phyloP scores from a whole-genome alignment of 2,329 filamentous ascomycete species.

The Trichoderma hamatum region DNA sequence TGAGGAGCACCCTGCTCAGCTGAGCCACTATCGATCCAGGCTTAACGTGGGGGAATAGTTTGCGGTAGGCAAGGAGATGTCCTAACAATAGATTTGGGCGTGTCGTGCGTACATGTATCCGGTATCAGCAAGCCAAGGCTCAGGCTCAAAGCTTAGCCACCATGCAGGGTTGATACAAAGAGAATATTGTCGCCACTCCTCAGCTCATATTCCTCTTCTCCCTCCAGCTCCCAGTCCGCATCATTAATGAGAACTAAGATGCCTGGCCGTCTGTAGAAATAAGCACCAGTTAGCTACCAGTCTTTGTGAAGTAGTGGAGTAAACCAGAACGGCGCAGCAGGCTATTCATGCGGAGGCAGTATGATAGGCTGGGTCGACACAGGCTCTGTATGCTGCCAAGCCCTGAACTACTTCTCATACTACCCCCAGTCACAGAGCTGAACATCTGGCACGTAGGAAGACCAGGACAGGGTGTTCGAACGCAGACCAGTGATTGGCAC shows the following conservation, averaged over 20 bases:
- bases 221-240: slow-evolving; percentile 97
- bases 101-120: slow-evolving; percentile 1
- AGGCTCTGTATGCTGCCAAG: not conserved
- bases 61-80: not conserved
- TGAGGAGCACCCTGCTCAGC: slow-evolving; percentile 1
- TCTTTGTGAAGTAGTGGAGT: not conserved
- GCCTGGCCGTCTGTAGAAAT: slow-evolving; percentile 73
- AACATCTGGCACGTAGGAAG: not conserved
- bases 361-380: not conserved
- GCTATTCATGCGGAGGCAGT: not conserved
- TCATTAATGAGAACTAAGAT: slow-evolving; percentile 98
- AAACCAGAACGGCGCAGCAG: not conserved
- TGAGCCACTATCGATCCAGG: slow-evolving; percentile 1
- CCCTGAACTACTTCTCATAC: not conserved
- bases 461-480: slow-evolving; percentile 17
- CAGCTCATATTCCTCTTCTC: slow-evolving; percentile 86
- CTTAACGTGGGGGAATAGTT: not conserved
- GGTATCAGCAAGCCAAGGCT: not conserved
- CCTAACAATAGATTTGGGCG: not conserved
- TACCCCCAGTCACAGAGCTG: not conserved
- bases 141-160: slow-evolving; percentile 61
- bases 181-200: slow-evolving; percentile 83
- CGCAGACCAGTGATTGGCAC: not conserved
- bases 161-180: slow-evolving; percentile 95
- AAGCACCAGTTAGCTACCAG: slow-evolving; percentile 7